These are phyloP conservation scores for Chlorencoelia australis DNA, from an alignment of 2,329 filamentous ascomycete genomes.

Conservation along the genomic window DNA sequence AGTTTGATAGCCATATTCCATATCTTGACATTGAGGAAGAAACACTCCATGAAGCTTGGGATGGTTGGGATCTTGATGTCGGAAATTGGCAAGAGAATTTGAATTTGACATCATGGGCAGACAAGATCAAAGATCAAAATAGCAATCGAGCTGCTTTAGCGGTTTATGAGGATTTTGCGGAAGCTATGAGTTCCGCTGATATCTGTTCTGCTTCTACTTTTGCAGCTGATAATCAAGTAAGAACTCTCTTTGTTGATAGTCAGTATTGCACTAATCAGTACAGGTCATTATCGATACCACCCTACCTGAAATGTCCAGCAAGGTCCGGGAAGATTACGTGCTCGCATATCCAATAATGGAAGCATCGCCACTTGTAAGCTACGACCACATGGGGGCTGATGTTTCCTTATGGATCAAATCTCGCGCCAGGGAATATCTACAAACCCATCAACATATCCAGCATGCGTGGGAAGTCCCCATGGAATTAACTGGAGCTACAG, in stretches of 20 bases:
- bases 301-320: conserved; percentile 29
- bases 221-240: conserved; percentile 20
- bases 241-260: conserved; percentile 1
- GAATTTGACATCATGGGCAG: conserved; percentile 32
- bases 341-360: conserved; percentile 44
- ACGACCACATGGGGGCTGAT: conserved; percentile 12
- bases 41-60: conserved; percentile 52
- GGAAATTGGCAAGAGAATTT: conserved; percentile 43
- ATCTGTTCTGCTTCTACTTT: conserved; percentile 32
- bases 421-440: conserved; percentile 19
- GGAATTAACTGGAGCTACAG: conserved; percentile 16
- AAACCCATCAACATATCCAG: conserved; percentile 18
- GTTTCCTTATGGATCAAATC: conserved; percentile 24
- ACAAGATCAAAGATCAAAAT: conserved; percentile 16
- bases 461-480: conserved; percentile 15
- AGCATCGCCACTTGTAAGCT: conserved; percentile 29
- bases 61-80: conserved; percentile 57
- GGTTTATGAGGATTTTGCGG: conserved; percentile 43
- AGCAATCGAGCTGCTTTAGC: conserved; percentile 31
- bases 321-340: conserved; percentile 43
- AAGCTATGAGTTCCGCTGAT: conserved; percentile 57
- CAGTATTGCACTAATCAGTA: conserved; percentile 5
- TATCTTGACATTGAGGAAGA: conserved; percentile 47
- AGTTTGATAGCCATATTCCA: conserved; percentile 30
- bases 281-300: conserved; percentile 21